Evolutionary conservation across 192 early-diverging fungal species (phyloP).

Genomic region (Linnemannia exigua): DNA sequence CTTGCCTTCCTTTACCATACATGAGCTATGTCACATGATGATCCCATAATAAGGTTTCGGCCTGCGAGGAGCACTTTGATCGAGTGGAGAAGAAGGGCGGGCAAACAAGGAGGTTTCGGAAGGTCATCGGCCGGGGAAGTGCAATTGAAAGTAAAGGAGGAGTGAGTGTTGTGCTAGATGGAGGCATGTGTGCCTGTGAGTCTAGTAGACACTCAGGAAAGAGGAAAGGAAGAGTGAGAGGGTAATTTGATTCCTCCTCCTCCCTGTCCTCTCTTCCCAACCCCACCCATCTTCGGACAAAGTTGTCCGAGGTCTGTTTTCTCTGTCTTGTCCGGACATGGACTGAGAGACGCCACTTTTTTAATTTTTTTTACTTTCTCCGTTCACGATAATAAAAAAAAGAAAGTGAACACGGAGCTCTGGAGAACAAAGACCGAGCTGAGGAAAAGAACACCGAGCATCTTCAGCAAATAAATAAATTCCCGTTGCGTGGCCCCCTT

Average conservation of each 20-base stretch:
- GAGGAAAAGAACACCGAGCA: background rate
- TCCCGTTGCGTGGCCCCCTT: background rate
- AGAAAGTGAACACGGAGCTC: conserved; percentile 2
- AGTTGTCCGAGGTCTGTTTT: background rate
- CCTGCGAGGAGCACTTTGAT: background rate
- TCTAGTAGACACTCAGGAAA: background rate
- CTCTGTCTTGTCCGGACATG: background rate
- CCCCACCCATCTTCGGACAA: background rate
- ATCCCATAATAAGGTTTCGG: background rate
- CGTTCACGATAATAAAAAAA: background rate
- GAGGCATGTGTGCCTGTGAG: background rate
- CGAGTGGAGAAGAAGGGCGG: conserved; percentile 2
- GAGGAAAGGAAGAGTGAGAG: too few species aligned
- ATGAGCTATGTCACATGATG: background rate
- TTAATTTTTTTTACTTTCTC: background rate
- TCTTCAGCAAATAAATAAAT: background rate
- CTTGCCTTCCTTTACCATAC: background rate
- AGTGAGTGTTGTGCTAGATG: too few species aligned
- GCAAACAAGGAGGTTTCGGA: background rate
- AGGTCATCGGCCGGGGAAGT: background rate
- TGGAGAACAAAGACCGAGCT: background rate
- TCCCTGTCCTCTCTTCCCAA: background rate
- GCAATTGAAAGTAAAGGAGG: too few species aligned
- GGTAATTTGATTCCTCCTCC: background rate
- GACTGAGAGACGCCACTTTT: background rate